Base-by-base conservation (phyloP, 305 asterid species). In the Solanum hybrid region DNA sequence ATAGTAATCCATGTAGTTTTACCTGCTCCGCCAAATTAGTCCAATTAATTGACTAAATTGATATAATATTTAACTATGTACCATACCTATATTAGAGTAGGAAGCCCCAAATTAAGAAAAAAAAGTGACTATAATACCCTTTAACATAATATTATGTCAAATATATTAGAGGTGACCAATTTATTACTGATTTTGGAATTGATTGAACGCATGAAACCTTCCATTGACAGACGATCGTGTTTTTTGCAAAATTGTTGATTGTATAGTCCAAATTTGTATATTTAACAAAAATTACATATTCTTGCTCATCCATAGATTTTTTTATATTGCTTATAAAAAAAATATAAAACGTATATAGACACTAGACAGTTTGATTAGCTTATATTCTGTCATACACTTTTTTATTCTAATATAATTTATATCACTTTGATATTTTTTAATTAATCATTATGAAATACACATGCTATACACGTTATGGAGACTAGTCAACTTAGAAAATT, bases 141-240 rank as follows among this genome's bases (percentile, higher is more conserved):
- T 60, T 60, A 19, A 19, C 71, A 19, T 60, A 60, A 7, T 60
- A 60, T 60, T 60, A 60, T 60, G 71, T 60, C 0, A 60, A 60
- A 19, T 60, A 60, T 19, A 19, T 19, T 60, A 0, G 71, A 0
- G 26, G 11, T 19, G 0, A 19, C 12, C 26, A 60, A 60, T 0
- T 60, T 60, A 60, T 60, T 60, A 60, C 0, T 9, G 4, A 60
- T 60, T 60, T 60, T 60, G 37, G 8, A 2, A 56, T 60, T 60
- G 11, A 60, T 60, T 60, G 5, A 60, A 60, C 12, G 26, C 71
- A 60, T 0, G 0, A 19, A 60, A 60, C 10, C 11, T n/a, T 7
- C 10, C 36, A 34, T 34, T 34, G 36, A 34, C 36, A 34, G 36
- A 34, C 7, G 36, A 34, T 34, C 7, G 2, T 34, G 36, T 34